These are phyloP conservation scores for Pichia sp. DNA, from an alignment of 1,139 yeast genomes.

Conservation along the genomic window DNA sequence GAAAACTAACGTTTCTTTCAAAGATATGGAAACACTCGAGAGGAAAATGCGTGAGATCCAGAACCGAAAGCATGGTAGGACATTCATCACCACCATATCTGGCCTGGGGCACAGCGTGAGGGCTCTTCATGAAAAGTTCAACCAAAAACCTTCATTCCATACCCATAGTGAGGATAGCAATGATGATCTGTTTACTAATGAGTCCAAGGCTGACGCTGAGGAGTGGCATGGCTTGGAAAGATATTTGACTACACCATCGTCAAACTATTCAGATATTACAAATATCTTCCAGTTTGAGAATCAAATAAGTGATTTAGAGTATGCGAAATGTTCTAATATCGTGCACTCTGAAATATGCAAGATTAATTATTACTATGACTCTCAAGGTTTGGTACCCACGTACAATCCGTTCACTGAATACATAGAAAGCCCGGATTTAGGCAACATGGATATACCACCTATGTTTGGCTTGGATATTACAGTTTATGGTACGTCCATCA, in stretches of 20 bases:
- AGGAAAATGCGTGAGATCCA: conserved; percentile 2
- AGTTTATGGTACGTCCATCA: conserved; percentile 56
- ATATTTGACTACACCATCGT: conserved; percentile 16
- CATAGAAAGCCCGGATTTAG: conserved; percentile 39
- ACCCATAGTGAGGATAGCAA: conserved; percentile 18
- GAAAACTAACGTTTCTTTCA: conserved; percentile 61
- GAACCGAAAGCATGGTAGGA: conserved; percentile 5
- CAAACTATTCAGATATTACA: neutral
- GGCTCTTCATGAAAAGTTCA: no score
- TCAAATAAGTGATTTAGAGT: conserved; percentile 41
- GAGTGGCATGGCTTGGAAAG: conserved; percentile 30
- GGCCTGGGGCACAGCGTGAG: conserved; percentile 7
- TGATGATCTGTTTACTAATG: neutral
- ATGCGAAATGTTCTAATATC: conserved; percentile 73
- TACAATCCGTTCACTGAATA: conserved; percentile 1
- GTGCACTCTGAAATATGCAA: conserved; percentile 55
- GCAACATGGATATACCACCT: conserved; percentile 54
- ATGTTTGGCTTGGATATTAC: conserved; percentile 58
- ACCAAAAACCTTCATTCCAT: no score
- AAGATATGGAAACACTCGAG: conserved; percentile 18
- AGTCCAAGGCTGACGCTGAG: conserved; percentile 10
- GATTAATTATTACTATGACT: conserved; percentile 59
- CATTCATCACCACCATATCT: conserved; percentile 6
- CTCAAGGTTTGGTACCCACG: conserved; percentile 54
- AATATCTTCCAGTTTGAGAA: no score